Evolutionary conservation across 495 filamentous ascomycete genomes (phyloP).

Genomic region (Talaromyces stipitatus): DNA sequence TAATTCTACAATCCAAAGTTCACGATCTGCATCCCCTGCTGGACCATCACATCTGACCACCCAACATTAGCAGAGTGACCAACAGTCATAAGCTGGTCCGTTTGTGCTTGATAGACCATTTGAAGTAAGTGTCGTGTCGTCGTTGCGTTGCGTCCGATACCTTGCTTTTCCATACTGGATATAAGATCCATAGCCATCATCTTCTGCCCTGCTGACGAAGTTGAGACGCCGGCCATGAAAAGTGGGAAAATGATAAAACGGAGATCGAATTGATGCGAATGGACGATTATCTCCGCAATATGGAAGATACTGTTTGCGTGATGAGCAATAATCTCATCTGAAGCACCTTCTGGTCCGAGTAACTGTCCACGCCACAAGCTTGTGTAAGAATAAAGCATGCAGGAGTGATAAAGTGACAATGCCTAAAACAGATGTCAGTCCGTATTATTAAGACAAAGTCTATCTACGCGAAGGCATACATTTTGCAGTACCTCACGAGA

Average conservation of each 20-base stretch:
- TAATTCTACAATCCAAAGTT: slow-evolving; percentile 30
- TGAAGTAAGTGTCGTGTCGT: slow-evolving; percentile 42
- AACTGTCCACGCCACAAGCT: slow-evolving; percentile 44
- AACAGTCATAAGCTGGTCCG: slow-evolving; percentile 24
- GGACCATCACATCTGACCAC: slow-evolving; percentile 38
- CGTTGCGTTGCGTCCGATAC: slow-evolving; percentile 41
- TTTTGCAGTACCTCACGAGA: slow-evolving; percentile 40
- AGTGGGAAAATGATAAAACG: slow-evolving; percentile 48
- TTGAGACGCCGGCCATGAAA: slow-evolving; percentile 47
- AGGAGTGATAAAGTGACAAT: slow-evolving; percentile 40
- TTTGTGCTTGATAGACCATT: slow-evolving; percentile 42
- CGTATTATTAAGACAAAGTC: slow-evolving; percentile 1
- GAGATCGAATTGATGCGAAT: slow-evolving; percentile 24
- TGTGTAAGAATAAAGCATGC: slow-evolving; percentile 42
- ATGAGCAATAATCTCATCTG: slow-evolving; percentile 33
- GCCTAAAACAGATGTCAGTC: slow-evolving; percentile 20
- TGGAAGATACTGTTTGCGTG: slow-evolving; percentile 39
- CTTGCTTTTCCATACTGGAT: slow-evolving; percentile 39
- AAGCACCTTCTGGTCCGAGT: slow-evolving; percentile 19
- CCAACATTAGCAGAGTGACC: slow-evolving; percentile 33
- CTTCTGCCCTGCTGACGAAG: slow-evolving; percentile 34
- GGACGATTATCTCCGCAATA: slow-evolving; percentile 26
- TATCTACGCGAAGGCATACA: slow-evolving; percentile 25
- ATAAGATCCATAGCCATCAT: slow-evolving; percentile 43
- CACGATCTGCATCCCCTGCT: slow-evolving; percentile 34